Evolutionary conservation across 805 yeast genomes (phyloP), one percentile per base, ranked within the genome.

Genomic region (Lachancea nothofagi): DNA sequence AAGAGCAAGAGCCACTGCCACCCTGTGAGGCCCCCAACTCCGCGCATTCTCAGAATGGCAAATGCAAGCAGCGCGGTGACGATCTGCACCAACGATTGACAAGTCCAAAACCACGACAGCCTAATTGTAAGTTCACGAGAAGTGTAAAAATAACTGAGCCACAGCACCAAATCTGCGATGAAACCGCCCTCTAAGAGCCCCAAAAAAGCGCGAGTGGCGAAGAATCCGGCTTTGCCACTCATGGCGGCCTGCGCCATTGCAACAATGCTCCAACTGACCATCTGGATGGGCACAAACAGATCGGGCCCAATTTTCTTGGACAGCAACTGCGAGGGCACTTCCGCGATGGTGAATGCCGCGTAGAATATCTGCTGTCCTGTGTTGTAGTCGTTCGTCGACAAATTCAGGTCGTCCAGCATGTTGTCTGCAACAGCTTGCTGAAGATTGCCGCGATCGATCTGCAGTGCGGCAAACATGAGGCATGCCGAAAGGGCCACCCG

Each of bases 1-100:
- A 82, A 66, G 14, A 82, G 53, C 48, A 82, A 81, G 20, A 80
- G 62, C 80, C 83, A 82, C 43, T 72, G 65, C 88, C 88, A 81
- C 21, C 83, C 82, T 5, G 59, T 61, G 54, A 64, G 54, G 2
- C 77, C 74, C 5, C 51, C 49, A 1, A 53, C 43, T 8, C 78
- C 78, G 26, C 76, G 64, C 61, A 80, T 61, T 43, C 69, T 69
- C 41, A 78, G 64, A 27, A 80, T 55, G 2, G 76, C 84, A 48
- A 68, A 75, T 0, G 78, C 79, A 25, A 74, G 60, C 27, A 78
- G 54, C 4, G 77, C 70, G 12, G 78, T 62, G 24, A 58, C 38
- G 30, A 74, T 71, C 33, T 64, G 65, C 1, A 80, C 71, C 26
- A 70, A 43, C 1, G 79, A 72, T 37, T 69, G 62, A 2, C 81